Base-by-base conservation (phyloP, 2,329 filamentous ascomycete species). In the Stachybotrys chartarum region DNA sequence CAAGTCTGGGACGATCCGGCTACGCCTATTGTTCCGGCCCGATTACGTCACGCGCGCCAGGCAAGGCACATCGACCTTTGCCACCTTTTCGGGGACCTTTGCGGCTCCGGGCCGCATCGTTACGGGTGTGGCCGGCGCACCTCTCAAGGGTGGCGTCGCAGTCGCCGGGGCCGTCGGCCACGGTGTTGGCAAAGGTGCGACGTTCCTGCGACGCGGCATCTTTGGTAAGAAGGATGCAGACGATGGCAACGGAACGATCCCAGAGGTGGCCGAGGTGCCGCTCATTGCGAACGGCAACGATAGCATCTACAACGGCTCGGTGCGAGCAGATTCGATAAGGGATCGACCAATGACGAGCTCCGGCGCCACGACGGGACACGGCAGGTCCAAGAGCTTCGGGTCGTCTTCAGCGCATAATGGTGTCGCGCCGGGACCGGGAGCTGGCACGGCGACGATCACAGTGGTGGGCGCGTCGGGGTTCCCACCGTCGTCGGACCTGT, bases 61-160 rank as follows among this genome's bases (percentile, higher is more conserved):
- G 51, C 90, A 97, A 71, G 94, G 94, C 53, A 94, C 91, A 0
- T 91, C 91, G 1, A 97, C 93, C 1, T 96, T 99, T 75, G 87
- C 87, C 1, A 97, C 93, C 1, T 96, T 99, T 75, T 87, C 87
- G 1, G 92, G 92, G 35, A 96, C 91, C 1, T 97, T 97, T 69
- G 87, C 86, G 6, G 80, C 86, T 1, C 91, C 94, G 31, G 90
- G 90, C 51, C 92, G 92, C 72, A 91, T 99, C 57, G 89, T 97
- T 56, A 88, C 85, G 12, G 84, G 85, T 59, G 85, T 88, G 53
- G 85, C 84, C 31, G 93, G 93, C 44, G 94, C 87, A 17, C 95
- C 94, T n/a, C 87, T 99, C 72, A 97, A 97, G 75, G 92, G 91
- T 42, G 90, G 90, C 32, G 88, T 85, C 56, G 87, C 88, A 44